Conservation (phyloP, 1,139 yeast species). For the Candida anutae region DNA sequence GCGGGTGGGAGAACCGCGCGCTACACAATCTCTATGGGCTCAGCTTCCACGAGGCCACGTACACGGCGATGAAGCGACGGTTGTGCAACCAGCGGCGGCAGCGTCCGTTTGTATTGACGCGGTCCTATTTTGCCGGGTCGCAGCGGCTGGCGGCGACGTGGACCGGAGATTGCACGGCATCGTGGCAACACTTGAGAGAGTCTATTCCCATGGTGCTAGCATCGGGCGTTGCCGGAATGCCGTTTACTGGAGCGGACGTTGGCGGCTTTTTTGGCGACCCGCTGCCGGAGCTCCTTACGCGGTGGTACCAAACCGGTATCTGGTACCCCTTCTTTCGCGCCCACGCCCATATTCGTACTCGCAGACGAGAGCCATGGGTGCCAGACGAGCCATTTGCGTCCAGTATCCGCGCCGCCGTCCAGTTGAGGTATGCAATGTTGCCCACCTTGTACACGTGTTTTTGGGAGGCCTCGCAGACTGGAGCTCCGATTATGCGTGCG, state of each 20-base stretch:
- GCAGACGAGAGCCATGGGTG: constrained; percentile 90
- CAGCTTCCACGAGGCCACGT: constrained; percentile 75
- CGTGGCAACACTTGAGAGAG: constrained; percentile 76
- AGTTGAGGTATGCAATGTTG: constrained; percentile 63
- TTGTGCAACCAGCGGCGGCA: constrained; percentile 29
- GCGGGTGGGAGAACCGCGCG: constrained; percentile 84
- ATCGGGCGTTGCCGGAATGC: constrained; percentile 77
- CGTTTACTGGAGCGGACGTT: constrained; percentile 93
- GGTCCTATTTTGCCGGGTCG: constrained; percentile 86
- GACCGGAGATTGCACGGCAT: constrained; percentile 96
- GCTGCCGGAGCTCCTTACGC: constrained; percentile 60
- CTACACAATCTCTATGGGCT: constrained; percentile 81
- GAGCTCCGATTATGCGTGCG: constrained; percentile 73
- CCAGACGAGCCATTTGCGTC: constrained; percentile 69
- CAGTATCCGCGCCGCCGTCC: constrained; percentile 61
- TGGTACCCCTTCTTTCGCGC: constrained; percentile 96
- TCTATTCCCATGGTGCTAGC: constrained; percentile 87
- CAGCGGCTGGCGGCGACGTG: constrained; percentile 91
- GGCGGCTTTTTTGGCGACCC: constrained; percentile 97
- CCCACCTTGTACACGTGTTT: constrained; percentile 83
- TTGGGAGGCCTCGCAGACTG: constrained; percentile 49
- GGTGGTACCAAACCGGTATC: constrained; percentile 96
- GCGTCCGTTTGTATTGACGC: constrained; percentile 85
- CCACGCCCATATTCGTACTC: constrained; percentile 91
- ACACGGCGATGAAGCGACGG: constrained; percentile 51